Conservation (phyloP, 73 alveolate species). For the Uronychia binucleata region DNA sequence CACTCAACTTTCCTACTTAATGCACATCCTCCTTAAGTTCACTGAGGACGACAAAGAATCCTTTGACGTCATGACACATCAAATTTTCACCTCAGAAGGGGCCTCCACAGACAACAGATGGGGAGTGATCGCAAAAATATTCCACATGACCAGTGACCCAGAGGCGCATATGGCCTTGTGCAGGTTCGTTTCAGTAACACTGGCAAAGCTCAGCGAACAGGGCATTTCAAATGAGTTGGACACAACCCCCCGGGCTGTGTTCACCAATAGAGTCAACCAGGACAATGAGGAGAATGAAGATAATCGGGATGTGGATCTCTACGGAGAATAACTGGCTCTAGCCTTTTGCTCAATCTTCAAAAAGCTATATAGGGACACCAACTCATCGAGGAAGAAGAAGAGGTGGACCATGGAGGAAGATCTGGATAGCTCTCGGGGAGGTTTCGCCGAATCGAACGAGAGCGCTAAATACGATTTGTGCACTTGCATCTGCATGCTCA, state of each 20-base stretch:
- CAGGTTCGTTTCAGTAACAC: background rate
- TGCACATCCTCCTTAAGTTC: background rate
- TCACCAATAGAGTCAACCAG: background rate
- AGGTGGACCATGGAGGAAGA: background rate
- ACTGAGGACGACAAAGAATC: background rate
- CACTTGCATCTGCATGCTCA: conserved; percentile 21
- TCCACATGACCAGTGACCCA: background rate
- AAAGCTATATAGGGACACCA: background rate
- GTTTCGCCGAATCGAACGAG: conserved; percentile 11
- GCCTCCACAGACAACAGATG: background rate
- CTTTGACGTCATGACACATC: background rate
- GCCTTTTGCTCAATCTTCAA: background rate
- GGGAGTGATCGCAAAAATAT: background rate
- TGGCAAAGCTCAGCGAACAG: background rate
- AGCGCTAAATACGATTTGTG: conserved; percentile 23
- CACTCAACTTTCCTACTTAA: background rate
- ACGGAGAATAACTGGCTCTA: conserved; percentile 1
- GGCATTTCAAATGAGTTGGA: background rate
- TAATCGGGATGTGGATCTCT: background rate
- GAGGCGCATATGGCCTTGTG: background rate
- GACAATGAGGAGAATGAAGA: background rate
- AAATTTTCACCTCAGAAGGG: background rate
- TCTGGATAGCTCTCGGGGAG: background rate
- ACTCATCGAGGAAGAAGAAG: background rate
- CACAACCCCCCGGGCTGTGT: background rate